These are phyloP conservation scores for Eucalyptus marginata DNA, from an alignment of 345 rosid genomes.

Conservation along the genomic window DNA sequence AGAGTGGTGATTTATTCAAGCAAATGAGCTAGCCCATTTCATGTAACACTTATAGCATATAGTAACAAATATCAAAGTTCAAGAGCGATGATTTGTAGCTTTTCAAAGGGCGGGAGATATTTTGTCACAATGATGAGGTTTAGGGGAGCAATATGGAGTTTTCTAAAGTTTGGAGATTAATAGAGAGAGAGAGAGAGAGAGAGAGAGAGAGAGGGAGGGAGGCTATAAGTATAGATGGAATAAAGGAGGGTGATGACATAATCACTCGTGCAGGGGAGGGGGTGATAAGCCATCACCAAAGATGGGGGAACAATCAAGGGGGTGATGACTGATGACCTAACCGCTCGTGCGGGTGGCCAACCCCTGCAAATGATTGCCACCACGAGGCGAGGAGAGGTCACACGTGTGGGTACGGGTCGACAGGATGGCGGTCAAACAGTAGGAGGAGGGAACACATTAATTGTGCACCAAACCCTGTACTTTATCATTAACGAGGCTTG, in stretches of 20 bases:
- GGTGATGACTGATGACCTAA: neutral
- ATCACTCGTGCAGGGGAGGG: neutral
- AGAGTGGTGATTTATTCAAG: neutral
- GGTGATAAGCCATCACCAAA: neutral
- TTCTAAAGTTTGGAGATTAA: neutral
- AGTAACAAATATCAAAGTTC: neutral
- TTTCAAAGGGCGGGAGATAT: neutral
- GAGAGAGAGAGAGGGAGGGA: neutral
- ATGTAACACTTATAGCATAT: neutral
- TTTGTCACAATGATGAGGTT: neutral
- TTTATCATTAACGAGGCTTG: neutral
- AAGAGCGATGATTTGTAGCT: neutral
- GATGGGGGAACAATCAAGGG: neutral
- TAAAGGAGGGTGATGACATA: neutral
- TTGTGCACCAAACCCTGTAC: neutral
- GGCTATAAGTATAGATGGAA: neutral
- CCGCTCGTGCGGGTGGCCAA: neutral
- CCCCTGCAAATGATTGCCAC: neutral
- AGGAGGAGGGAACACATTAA: neutral
- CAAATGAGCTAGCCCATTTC: neutral
- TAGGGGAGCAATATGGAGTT: neutral
- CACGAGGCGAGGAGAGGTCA: neutral
- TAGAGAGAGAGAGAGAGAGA: neutral
- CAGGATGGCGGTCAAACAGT: neutral
- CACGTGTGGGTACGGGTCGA: neutral